These are phyloP conservation scores for Lactuca saligna DNA, from an alignment of 129 eudicot species.

Conservation along the genomic window DNA sequence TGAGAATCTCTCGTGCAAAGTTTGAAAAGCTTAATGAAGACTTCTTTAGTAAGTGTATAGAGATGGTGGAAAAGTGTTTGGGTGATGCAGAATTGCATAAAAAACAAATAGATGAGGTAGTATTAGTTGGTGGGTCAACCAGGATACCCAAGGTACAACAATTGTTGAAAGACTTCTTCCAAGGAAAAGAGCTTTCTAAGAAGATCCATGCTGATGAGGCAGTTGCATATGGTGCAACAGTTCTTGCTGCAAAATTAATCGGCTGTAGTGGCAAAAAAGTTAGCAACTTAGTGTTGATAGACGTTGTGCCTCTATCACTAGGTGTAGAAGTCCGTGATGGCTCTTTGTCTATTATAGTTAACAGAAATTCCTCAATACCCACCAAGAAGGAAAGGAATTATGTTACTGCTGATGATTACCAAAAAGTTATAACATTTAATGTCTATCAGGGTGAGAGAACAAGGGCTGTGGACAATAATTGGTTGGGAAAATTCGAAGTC, in stretches of 20 bases:
- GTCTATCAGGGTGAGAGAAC: not conserved
- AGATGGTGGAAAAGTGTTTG: not conserved
- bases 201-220: too few species aligned
- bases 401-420: not conserved
- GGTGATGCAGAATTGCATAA: not conserved
- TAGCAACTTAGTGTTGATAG: too few species aligned
- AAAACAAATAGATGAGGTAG: not conserved
- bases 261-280: too few species aligned
- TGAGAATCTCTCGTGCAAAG: not conserved
- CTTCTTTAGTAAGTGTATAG: too few species aligned
- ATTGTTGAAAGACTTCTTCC: too few species aligned
- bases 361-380: not conserved
- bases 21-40: too few species aligned
- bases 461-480: not conserved
- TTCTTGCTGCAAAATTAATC: too few species aligned
- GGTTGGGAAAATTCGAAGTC: not conserved
- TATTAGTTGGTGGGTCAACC: not conserved
- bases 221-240: too few species aligned
- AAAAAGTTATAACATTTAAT: not conserved
- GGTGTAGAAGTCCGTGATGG: not conserved
- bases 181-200: too few species aligned
- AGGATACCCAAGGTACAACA: not conserved
- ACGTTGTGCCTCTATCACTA: not conserved
- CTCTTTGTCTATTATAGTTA: not conserved
- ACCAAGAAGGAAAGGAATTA: not conserved